Conservation (phyloP, 2,329 filamentous ascomycete species). For the Verticillium zaregamsianum region DNA sequence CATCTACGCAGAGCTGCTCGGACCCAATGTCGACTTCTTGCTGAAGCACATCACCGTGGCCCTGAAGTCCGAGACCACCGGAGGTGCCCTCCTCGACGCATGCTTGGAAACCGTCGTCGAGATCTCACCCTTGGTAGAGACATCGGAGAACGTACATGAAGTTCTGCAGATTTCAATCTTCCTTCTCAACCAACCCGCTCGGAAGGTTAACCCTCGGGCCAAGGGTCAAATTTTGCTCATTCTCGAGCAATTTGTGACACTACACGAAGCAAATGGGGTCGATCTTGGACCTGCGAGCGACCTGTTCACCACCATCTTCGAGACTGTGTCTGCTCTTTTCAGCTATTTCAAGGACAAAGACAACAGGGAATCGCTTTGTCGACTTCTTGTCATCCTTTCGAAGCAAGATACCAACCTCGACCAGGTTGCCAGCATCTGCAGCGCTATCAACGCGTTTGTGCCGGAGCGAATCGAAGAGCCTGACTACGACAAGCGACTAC, state of each 20-base stretch:
- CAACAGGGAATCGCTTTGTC: conserved; percentile 70
- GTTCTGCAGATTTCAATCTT: conserved; percentile 77
- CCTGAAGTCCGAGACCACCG: conserved; percentile 55
- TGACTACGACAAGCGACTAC: conserved; percentile 78
- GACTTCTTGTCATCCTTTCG: conserved; percentile 69
- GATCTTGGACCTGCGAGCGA: conserved; percentile 8
- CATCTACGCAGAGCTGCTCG: conserved; percentile 52
- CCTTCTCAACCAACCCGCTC: conserved; percentile 78
- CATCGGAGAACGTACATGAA: conserved; percentile 65
- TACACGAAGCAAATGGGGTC: conserved; percentile 49
- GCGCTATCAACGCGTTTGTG: conserved; percentile 76
- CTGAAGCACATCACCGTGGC: conserved; percentile 65
- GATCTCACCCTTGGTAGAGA: conserved; percentile 65
- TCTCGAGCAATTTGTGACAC: conserved; percentile 72
- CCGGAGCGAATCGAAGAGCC: conserved; percentile 73
- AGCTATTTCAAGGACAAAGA: conserved; percentile 82
- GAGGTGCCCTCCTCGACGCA: conserved; percentile 72
- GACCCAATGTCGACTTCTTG: conserved; percentile 54
- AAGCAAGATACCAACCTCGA: conserved; percentile 55
- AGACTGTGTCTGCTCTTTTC: conserved; percentile 75
- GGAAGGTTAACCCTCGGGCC: conserved; percentile 74
- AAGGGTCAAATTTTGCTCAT: conserved; percentile 80
- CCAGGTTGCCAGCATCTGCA: conserved; percentile 66
- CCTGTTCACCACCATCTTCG: conserved; percentile 63
- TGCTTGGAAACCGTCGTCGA: conserved; percentile 77